These are phyloP conservation scores for Trypanosoma grayi DNA, from an alignment of 208 protist species.

Conservation along the genomic window DNA sequence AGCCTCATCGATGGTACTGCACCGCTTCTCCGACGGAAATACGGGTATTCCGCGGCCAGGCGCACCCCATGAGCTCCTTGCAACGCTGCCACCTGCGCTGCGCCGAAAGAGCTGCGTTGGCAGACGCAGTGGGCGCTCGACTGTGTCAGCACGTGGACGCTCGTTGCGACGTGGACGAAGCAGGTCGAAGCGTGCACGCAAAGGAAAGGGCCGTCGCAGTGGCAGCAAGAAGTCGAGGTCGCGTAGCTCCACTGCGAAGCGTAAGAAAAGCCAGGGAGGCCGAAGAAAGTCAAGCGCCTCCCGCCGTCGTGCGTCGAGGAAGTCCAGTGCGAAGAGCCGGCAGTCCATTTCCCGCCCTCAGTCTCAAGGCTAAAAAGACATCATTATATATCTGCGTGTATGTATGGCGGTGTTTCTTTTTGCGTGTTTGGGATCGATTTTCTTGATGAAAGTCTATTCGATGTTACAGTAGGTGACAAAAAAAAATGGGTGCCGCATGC, in stretches of 20 bases:
- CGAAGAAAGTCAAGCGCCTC: neutral
- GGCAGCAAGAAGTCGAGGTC: constrained; percentile 12
- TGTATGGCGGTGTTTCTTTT: no score
- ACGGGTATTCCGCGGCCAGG: constrained; percentile 6
- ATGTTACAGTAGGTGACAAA: no score
- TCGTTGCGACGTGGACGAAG: neutral
- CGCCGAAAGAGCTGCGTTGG: constrained; percentile 1
- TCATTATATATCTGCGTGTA: no score
- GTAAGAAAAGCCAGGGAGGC: neutral
- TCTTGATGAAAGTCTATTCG: no score
- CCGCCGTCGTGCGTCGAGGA: neutral
- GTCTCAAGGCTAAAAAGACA: no score
- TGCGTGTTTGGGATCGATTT: no score
- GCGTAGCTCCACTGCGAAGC: constrained; percentile 5
- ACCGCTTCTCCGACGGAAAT: constrained; percentile 12
- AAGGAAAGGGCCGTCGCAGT: constrained; percentile 12
- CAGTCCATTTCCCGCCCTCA: no score
- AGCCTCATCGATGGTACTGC: neutral
- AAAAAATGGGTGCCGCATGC: no score
- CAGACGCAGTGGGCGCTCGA: constrained; percentile 1
- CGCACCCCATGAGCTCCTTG: constrained; percentile 16
- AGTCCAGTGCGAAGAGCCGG: no score
- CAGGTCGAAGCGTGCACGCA: constrained; percentile 1
- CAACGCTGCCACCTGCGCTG: neutral
- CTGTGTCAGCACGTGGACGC: neutral